phyloP scores from a whole-genome alignment of 2,329 filamentous ascomycete species.

The Neoascochyta sp. region DNA sequence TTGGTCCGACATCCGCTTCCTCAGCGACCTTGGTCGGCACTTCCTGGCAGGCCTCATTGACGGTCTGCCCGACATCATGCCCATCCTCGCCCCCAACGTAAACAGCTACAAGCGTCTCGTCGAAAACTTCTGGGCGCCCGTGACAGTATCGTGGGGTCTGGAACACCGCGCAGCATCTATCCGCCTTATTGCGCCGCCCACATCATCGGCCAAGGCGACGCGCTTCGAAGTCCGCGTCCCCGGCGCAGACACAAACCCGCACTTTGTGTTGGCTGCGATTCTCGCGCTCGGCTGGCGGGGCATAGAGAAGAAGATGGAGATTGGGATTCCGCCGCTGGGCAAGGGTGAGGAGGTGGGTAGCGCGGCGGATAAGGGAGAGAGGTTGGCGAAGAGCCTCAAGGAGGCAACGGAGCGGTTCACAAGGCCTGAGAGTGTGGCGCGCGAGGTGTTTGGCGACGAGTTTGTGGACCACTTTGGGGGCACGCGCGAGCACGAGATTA shows the following conservation, averaged over 20 bases:
- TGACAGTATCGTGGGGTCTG: conserved; percentile 94
- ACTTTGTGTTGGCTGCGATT: conserved; percentile 81
- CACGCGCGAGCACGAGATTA: conserved; percentile 84
- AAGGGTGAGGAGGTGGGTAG: conserved; percentile 81
- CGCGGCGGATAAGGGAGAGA: conserved; percentile 63
- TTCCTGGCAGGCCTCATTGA: conserved; percentile 89
- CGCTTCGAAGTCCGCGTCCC: conserved; percentile 90
- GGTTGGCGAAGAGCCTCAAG: conserved; percentile 78
- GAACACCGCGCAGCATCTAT: conserved; percentile 93
- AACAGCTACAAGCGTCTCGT: conserved; percentile 98
- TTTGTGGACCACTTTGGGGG: conserved; percentile 96
- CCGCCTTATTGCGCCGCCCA: conserved; percentile 83
- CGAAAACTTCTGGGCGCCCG: conserved; percentile 98
- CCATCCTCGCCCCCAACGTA: conserved; percentile 85
- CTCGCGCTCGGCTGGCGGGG: conserved; percentile 86
- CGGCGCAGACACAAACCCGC: conserved; percentile 89
- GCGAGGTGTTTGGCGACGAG: conserved; percentile 87
- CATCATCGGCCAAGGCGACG: conserved; percentile 77
- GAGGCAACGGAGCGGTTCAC: conserved; percentile 80
- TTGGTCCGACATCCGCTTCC: conserved; percentile 59
- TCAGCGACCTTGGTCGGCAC: conserved; percentile 85
- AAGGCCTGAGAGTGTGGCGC: conserved; percentile 75
- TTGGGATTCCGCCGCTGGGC: conserved; percentile 76
- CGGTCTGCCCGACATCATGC: conserved; percentile 93
- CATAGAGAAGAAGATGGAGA: conserved; percentile 84